A percentile compares a stretch with the other conserved stretches of the same genome.
Evolutionary conservation across 1,139 yeast species (phyloP).

Genomic region (Insectozyma bohioensis): DNA sequence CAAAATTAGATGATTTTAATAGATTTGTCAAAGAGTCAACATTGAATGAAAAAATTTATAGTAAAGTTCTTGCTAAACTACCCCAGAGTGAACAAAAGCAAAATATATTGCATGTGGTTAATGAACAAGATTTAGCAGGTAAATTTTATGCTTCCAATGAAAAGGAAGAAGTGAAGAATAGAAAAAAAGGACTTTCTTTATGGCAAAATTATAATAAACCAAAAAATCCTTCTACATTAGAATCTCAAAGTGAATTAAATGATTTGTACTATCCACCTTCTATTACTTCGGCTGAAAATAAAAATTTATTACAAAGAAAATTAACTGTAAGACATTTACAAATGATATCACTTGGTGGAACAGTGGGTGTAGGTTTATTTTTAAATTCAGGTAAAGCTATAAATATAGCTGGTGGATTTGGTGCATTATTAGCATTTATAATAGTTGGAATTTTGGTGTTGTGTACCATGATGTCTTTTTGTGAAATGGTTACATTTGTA

Average conservation of each 20-base stretch:
- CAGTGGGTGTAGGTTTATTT: constrained; percentile 79
- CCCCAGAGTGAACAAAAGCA: constrained; percentile 10
- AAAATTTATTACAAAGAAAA: constrained; percentile 45
- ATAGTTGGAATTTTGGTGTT: constrained; percentile 68
- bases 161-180: constrained; percentile 11
- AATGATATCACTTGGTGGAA: constrained; percentile 82
- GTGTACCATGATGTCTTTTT: constrained; percentile 71
- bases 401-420: constrained; percentile 79
- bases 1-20: constrained; percentile 37
- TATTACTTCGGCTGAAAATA: constrained; percentile 12
- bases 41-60: constrained; percentile 32
- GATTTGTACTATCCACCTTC: constrained; percentile 14
- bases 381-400: constrained; percentile 78
- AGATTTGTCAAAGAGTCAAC: constrained; percentile 37
- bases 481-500: constrained; percentile 83
- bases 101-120: constrained; percentile 28
- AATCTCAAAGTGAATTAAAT: constrained; percentile 12
- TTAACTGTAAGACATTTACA: constrained; percentile 71
- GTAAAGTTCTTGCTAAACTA: constrained; percentile 16
- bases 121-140: constrained; percentile 27
- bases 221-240: constrained; percentile 9
- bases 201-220: too few relatives aligned
- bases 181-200: too few relatives aligned
- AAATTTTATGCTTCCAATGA: constrained; percentile 28
- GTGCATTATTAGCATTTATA: constrained; percentile 68